Percentiles rank a stretch among this genome's conserved stretches.
Evolutionary conservation across 106 monocot species (phyloP).

Genomic region (Dioscorea zingiberensis): DNA sequence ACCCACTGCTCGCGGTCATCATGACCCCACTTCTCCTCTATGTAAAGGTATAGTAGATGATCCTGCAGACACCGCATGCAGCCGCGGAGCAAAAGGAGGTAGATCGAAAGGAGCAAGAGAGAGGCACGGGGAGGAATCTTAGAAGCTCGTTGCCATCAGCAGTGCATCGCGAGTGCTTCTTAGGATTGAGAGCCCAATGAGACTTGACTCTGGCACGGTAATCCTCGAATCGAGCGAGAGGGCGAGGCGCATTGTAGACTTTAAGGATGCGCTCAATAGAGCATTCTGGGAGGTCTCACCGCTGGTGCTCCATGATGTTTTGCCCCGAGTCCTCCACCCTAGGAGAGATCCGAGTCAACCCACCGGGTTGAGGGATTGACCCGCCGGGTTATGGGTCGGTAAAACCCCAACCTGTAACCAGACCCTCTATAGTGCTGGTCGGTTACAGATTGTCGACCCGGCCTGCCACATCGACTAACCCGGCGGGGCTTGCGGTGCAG

Average conservation of each 20-base stretch:
- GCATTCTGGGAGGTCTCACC: conserved; percentile 40
- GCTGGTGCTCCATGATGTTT: conserved; percentile 81
- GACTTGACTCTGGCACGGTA: conserved; percentile 69
- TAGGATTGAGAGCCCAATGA: conserved; percentile 10
- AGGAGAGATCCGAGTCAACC: too few relatives aligned
- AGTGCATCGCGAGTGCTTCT: conserved; percentile 65
- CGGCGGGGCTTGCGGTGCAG: too few relatives aligned
- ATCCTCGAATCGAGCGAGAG: conserved; percentile 81
- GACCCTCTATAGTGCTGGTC: too few relatives aligned
- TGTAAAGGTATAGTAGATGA: conserved; percentile 69
- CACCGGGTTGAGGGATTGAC: too few relatives aligned
- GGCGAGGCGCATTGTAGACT: conserved; percentile 76
- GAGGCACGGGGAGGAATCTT: conserved; percentile 69
- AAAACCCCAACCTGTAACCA: too few relatives aligned
- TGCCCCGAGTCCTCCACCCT: conserved; percentile 87
- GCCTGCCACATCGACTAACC: too few relatives aligned
- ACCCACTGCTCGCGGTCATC: conserved; percentile 84
- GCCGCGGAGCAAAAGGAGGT: conserved; percentile 31
- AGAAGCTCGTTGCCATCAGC: conserved; percentile 99
- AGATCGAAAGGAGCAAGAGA: conserved; percentile 66
- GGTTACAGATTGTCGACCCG: too few relatives aligned
- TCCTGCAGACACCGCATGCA: conserved; percentile 55
- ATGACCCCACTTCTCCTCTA: conserved; percentile 16
- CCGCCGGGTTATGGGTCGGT: too few relatives aligned
- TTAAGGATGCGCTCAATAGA: conserved; percentile 88